Evolutionary conservation across 164 flowering plant species (phyloP), one percentile per base, ranked within the genome.

Genomic region (Magnolia changhungtana): DNA sequence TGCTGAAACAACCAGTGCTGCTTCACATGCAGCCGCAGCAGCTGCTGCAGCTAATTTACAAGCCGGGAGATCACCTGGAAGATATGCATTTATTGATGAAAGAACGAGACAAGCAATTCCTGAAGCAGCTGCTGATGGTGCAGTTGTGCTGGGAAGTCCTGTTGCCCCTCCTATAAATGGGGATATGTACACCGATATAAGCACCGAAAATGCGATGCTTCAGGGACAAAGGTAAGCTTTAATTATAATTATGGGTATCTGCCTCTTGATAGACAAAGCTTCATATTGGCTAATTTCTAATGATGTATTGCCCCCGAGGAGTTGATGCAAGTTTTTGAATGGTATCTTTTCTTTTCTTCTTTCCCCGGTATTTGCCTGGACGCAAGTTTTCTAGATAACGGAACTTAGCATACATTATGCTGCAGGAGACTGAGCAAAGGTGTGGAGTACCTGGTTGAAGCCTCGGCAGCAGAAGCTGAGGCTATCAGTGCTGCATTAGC

Each of bases 401-500:
- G 50, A 9, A 6, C 37, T 78, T 64, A 73, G 37, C 21, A 52
- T 77, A 61, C 27, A 52, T 71, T 16, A 51, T 72, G 72, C 3
- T 85, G 79, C 85, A 96, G 99, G 89, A 87, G 93, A 80, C 76
- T 80, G 75, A 92, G 85, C 84, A 94, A 94, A 88, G 99, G 98
- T 24, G 99, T 94, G 68, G 99, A 96, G 79, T 91, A 90, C 80
- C 83, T 96, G 85, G 99, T 96, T 86, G 96, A 94, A 85, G 99
- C 99, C 65, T 88, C 99, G 31, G 96, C 98, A 59, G 99, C 97
- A 71, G 99, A 96, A 86, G 97, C 97, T 71, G 98, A 96, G 81
- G 99, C 99, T 78, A 96, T 96, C 50, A 92, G 86, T 89, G 97
- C 96, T 45, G 84, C 99, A 71, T 69, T 92, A 78, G 98, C 98